Evolutionary conservation across 345 rosid genomes (phyloP).

Genomic region (Salix brachista): DNA sequence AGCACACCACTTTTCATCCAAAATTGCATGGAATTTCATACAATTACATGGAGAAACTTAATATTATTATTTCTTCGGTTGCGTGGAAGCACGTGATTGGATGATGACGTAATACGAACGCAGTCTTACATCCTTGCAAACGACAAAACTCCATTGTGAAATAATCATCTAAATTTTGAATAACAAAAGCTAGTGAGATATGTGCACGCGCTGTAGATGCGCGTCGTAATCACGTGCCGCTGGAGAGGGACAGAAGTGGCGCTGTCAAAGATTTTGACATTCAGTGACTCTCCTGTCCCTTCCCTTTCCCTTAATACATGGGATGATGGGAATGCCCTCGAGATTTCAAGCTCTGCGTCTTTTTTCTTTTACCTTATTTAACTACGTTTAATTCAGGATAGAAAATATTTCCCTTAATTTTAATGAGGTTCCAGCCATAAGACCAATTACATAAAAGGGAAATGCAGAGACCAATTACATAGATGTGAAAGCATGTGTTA

Average conservation of each 20-base stretch:
- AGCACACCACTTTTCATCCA: too few species aligned
- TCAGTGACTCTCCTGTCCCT: not conserved
- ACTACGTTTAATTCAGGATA: too few species aligned
- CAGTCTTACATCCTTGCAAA: not conserved
- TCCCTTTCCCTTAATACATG: not conserved
- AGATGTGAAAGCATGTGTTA: too few species aligned
- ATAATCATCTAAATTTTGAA: not conserved
- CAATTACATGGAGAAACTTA: too few species aligned
- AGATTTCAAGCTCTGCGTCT: not conserved
- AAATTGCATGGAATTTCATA: too few species aligned
- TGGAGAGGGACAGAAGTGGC: not conserved
- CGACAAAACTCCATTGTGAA: conserved; percentile 26
- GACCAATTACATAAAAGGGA: too few species aligned
- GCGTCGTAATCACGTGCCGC: not conserved
- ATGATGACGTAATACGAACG: conserved; percentile 37
- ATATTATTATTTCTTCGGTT: not conserved
- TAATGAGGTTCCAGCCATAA: too few species aligned
- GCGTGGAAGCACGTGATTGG: conserved; percentile 16
- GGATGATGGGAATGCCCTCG: not conserved
- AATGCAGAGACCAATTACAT: too few species aligned
- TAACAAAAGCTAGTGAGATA: too few species aligned
- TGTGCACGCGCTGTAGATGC: not conserved
- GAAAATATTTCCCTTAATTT: too few species aligned
- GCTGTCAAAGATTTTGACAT: not conserved
- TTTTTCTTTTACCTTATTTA: too few species aligned